These are phyloP conservation scores for Funneliformis geosporum DNA, from an alignment of 192 early-diverging fungal genomes.

Conservation along the genomic window DNA sequence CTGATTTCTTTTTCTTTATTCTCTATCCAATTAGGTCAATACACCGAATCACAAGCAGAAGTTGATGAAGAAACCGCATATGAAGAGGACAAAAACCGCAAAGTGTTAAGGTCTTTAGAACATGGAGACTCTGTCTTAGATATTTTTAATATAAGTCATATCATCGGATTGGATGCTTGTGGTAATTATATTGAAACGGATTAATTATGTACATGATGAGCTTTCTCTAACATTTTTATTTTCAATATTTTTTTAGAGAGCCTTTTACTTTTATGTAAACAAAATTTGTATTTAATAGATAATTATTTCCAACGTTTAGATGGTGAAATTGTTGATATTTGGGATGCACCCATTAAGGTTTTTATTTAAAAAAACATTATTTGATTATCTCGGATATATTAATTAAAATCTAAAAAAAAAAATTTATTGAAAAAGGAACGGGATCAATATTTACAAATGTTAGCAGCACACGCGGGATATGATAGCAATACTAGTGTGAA, in stretches of 20 bases:
- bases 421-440: conserved; percentile 46
- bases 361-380: not conserved
- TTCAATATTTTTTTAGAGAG: conserved; percentile 51
- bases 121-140: conserved; percentile 70
- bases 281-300: conserved; percentile 75
- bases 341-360: conserved; percentile 60
- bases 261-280: conserved; percentile 64
- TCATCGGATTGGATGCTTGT: conserved; percentile 68
- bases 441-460: conserved; percentile 57
- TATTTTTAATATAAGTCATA: conserved; percentile 66
- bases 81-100: conserved; percentile 72
- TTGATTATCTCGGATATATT: not conserved
- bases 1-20: not conserved
- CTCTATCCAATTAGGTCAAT: not conserved
- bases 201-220: not conserved
- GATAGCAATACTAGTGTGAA: conserved; percentile 11
- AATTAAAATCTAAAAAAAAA: not conserved
- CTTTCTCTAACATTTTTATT: not conserved
- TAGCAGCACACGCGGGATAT: conserved; percentile 54
- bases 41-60: conserved; percentile 38
- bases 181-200: conserved; percentile 41
- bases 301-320: conserved; percentile 64
- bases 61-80: conserved; percentile 46
- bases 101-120: conserved; percentile 69
- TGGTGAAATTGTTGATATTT: conserved; percentile 73